Percentiles rank a stretch among this genome's conserved stretches.
Conservation (phyloP, 495 filamentous ascomycete species). For the Pyronema domesticum region DNA sequence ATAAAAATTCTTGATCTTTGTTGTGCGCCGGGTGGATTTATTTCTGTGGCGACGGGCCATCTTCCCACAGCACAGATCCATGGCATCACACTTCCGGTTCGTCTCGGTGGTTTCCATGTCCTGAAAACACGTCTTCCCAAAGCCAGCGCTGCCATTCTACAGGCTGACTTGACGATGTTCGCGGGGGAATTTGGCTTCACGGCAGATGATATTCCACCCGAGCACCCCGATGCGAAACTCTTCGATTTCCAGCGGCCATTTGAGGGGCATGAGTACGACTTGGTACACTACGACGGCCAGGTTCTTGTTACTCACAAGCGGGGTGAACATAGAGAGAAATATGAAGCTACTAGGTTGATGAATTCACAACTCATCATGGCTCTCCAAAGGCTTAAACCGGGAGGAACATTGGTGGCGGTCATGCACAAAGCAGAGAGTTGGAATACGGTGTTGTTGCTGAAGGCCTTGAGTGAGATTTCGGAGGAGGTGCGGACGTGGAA, state of each 20-base stretch:
- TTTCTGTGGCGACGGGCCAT: conserved; percentile 20
- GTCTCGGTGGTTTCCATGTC: background rate
- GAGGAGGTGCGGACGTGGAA: background rate
- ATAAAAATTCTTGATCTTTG: conserved; percentile 36
- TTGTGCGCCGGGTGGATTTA: conserved; percentile 41
- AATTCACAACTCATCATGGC: conserved; percentile 32
- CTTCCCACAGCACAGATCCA: background rate
- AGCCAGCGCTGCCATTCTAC: background rate
- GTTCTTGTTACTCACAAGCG: conserved; percentile 34
- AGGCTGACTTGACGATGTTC: conserved; percentile 38
- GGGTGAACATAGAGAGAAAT: conserved; percentile 27
- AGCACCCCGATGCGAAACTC: conserved; percentile 29
- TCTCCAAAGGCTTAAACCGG: conserved; percentile 29
- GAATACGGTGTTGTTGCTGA: conserved; percentile 16
- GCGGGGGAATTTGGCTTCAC: conserved; percentile 33
- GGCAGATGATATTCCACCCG: conserved; percentile 23
- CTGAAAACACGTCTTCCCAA: background rate
- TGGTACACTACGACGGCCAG: conserved; percentile 41
- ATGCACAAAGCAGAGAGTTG: conserved; percentile 33
- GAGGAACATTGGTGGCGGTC: conserved; percentile 33
- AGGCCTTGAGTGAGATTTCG: background rate
- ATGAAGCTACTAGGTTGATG: conserved; percentile 29
- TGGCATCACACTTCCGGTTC: background rate
- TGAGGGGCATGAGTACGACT: conserved; percentile 28
- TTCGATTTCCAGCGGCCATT: conserved; percentile 27